Evolutionary conservation across 768 basidiomycete species (phyloP), one percentile per base, ranked within the genome.

Genomic region (Gelatoporia subvermispora): DNA sequence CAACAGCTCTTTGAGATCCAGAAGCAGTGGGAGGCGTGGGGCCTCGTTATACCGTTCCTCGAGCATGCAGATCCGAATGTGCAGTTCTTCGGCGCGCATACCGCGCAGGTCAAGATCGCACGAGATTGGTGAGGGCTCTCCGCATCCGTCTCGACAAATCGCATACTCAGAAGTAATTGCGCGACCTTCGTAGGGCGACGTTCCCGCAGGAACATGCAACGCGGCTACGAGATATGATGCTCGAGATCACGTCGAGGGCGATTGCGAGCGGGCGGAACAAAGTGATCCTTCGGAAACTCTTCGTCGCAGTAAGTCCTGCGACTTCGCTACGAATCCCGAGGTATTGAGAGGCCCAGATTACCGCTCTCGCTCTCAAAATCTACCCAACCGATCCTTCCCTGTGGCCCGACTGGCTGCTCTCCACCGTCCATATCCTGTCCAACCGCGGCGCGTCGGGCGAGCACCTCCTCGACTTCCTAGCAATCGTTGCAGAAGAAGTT

Each of bases 41-140:
- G 88, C 8, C 69, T 93, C 41, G 81, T 92, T 17, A 74, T 88
- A 31, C 89, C 90, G 0, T 76, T 93, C 53, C 68, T 93, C 21
- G 74, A 82, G 13, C 73, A 85, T 59, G 68, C 72, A 23, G 86
- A 94, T 65, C 75, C 76, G 45, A 91, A 91, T 59, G 89, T 95
- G 9, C 88, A 93, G 63, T 97, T 95, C 75, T 95, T 92, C 60
- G 92, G 93, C 2, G 93, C 93, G 4, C 93, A 96, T 58, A 96
- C 91, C 0, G 81, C 86, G 2, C 91, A 94, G 61, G 88, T 94
- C 52, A 97, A 97, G 77, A 91, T 95, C 54, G 82, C 87, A 13
- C 73, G 93, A 54, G 93, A 95, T 64, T 95, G 93, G 93, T 93
- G 63, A 54, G 78, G 65, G 20, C 18, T 35, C 7, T 37, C 13